phyloP scores from a whole-genome alignment of 345 rosid species.

The Hibiscus trionum region DNA sequence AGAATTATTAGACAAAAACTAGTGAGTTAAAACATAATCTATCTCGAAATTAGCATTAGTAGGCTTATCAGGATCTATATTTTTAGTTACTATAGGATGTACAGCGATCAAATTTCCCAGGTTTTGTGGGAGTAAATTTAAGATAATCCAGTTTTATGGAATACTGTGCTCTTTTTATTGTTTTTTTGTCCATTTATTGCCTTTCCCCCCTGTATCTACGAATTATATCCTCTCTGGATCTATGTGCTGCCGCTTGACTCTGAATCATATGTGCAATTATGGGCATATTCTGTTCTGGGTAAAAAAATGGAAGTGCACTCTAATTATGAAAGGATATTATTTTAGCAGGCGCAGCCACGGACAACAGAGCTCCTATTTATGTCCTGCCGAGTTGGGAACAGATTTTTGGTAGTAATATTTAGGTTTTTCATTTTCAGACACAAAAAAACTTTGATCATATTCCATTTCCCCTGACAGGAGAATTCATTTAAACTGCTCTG shows the following conservation, averaged over 20 bases:
- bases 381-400: neutral
- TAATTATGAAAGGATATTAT: neutral
- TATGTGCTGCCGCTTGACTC: no score
- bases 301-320: neutral
- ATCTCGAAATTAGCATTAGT: conserved; percentile 2
- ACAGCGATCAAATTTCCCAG: conserved; percentile 1
- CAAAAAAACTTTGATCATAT: no score
- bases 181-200: conserved; percentile 3
- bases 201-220: neutral
- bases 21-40: neutral
- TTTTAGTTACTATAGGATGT: neutral
- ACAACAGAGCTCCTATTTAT: neutral
- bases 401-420: neutral
- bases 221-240: no score
- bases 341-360: neutral
- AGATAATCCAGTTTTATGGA: neutral
- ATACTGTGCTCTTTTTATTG: neutral
- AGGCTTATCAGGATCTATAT: neutral
- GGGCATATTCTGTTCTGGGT: neutral
- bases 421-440: no score
- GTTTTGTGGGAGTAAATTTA: neutral
- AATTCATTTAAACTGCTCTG: neutral
- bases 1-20: neutral
- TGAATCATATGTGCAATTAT: neutral
- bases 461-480: neutral